These are phyloP conservation scores for Magnolia officinalis DNA, from an alignment of 164 flowering plant genomes.

Conservation along the genomic window DNA sequence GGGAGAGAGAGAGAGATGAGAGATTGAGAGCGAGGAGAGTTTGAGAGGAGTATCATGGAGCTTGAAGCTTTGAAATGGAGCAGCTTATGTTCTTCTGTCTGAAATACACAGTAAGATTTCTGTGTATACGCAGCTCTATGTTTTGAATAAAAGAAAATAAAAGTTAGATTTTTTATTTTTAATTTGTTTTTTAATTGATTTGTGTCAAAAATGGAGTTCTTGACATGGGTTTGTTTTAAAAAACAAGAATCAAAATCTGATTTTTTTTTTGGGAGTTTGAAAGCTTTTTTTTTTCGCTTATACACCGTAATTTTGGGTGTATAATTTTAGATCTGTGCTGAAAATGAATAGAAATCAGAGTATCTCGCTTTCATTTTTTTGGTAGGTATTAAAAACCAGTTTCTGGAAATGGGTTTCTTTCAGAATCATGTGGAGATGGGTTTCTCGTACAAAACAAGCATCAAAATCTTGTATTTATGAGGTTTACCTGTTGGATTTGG, in stretches of 20 bases:
- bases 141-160: too few species aligned
- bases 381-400: background rate
- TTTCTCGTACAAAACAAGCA: background rate
- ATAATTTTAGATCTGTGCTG: background rate
- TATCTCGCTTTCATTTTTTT: background rate
- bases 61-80: slow-evolving; percentile 24
- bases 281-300: background rate
- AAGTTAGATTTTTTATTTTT: background rate
- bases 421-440: background rate
- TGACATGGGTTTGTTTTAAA: background rate
- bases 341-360: too few species aligned
- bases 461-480: too few species aligned
- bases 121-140: slow-evolving; percentile 31
- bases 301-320: background rate
- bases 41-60: slow-evolving; percentile 10
- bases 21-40: too few species aligned
- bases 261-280: background rate
- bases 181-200: background rate
- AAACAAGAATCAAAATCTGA: background rate
- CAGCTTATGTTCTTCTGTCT: slow-evolving; percentile 3
- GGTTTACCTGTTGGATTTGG: too few species aligned
- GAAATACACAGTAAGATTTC: slow-evolving; percentile 18
- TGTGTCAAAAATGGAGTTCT: background rate
- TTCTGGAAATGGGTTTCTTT: background rate
- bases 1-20: background rate